A percentile compares a stretch with the other conserved stretches of the same genome.
These are phyloP conservation scores for Chaetomiaceae sp. DNA, from an alignment of 2,329 filamentous ascomycete species.

Conservation along the genomic window DNA sequence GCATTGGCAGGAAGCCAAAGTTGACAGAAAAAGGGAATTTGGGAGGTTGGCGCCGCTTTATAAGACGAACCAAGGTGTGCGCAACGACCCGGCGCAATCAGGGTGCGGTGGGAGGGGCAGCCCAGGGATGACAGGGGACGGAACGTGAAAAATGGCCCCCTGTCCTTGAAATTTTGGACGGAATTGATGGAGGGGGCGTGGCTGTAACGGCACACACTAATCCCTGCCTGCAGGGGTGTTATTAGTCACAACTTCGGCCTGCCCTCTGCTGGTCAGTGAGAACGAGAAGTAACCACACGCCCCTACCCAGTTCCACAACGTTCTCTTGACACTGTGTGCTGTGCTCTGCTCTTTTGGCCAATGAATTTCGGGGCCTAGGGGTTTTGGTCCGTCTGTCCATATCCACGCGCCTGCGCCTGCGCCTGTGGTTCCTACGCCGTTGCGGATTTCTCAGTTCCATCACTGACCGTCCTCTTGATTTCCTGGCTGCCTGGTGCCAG, in stretches of 20 bases:
- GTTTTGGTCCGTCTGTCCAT: too few species aligned
- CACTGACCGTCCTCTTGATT: too few species aligned
- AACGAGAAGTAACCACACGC: constrained; percentile 16
- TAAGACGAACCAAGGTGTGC: constrained; percentile 19
- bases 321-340: constrained; percentile 18
- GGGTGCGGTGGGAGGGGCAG: not conserved
- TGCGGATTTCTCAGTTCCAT: too few species aligned
- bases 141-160: constrained; percentile 11
- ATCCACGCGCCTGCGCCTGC: not conserved
- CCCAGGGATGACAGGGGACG: constrained; percentile 1
- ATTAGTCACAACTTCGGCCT: constrained; percentile 14
- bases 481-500: too few species aligned
- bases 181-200: constrained; percentile 18
- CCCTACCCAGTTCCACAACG: constrained; percentile 9
- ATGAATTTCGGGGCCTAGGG: constrained; percentile 9
- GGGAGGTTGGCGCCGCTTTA: constrained; percentile 24
- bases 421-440: not conserved
- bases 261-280: constrained; percentile 14
- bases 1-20: constrained; percentile 27
- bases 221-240: constrained; percentile 9
- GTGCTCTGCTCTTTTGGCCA: constrained; percentile 11
- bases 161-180: constrained; percentile 13
- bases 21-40: constrained; percentile 20
- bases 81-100: not conserved
- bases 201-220: not conserved